These are phyloP conservation scores for Avena sativa DNA, from an alignment of 176 grass and related monocot species.

Conservation along the genomic window DNA sequence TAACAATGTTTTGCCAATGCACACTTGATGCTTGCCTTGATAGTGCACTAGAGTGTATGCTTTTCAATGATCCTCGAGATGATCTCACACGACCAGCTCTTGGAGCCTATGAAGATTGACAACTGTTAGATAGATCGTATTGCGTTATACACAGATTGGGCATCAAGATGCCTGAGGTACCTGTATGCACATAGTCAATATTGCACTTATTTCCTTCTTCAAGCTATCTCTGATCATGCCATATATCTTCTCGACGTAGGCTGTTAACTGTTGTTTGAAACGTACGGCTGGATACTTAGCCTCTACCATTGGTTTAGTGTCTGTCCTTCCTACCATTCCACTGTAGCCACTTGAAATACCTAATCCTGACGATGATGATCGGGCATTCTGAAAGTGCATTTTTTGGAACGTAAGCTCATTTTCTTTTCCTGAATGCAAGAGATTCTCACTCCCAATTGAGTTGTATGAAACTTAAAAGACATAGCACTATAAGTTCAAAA, in stretches of 20 bases:
- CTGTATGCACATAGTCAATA: conserved; percentile 91
- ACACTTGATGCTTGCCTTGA: conserved; percentile 75
- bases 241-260: conserved; percentile 96
- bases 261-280: conserved; percentile 96
- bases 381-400: conserved; percentile 64
- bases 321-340: conserved; percentile 72
- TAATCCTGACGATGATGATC: conserved; percentile 61
- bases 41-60: conserved; percentile 63
- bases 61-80: conserved; percentile 77
- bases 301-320: conserved; percentile 65
- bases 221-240: conserved; percentile 85
- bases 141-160: not conserved
- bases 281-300: conserved; percentile 89
- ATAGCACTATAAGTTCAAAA: conserved; percentile 2
- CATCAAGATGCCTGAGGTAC: conserved; percentile 45
- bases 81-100: conserved; percentile 70
- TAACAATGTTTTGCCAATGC: conserved; percentile 87
- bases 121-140: conserved; percentile 4
- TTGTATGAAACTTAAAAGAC: not conserved
- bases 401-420: conserved; percentile 16
- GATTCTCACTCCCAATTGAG: not conserved
- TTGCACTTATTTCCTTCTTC: conserved; percentile 89
- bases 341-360: conserved; percentile 86
- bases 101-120: conserved; percentile 67
- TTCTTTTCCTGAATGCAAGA: not conserved